Percentiles rank a stretch among this genome's conserved stretches.
Evolutionary conservation across 306 rosid genomes (phyloP).

Genomic region (Potentilla sterilis): DNA sequence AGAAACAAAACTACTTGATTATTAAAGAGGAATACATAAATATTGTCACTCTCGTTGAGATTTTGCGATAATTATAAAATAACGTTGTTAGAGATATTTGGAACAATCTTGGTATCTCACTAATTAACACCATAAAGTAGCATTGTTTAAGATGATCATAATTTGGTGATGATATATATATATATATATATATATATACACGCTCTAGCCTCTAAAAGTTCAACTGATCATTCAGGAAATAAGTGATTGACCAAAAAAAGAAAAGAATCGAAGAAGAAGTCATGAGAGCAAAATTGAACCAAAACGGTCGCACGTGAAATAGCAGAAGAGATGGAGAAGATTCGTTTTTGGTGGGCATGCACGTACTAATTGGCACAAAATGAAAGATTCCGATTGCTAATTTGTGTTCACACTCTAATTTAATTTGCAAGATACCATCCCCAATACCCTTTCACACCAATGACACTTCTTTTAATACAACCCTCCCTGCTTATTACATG

Average conservation of each 20-base stretch:
- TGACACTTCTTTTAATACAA: background rate
- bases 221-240: too few species aligned
- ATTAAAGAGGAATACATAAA: too few species aligned
- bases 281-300: background rate
- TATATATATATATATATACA: too few species aligned
- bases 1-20: too few species aligned
- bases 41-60: too few species aligned
- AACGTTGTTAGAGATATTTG: too few species aligned
- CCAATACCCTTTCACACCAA: constrained; percentile 42
- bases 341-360: background rate
- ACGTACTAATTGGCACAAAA: background rate
- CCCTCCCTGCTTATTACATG: background rate
- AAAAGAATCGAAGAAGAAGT: background rate
- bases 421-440: too few species aligned
- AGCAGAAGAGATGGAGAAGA: background rate
- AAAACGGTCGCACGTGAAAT: background rate
- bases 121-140: background rate
- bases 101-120: too few species aligned
- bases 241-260: background rate
- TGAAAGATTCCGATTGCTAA: constrained; percentile 34
- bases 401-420: constrained; percentile 58
- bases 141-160: background rate
- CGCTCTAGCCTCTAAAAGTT: too few species aligned
- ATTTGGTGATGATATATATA: too few species aligned
- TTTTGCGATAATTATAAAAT: too few species aligned